Evolutionary conservation across 768 basidiomycete species (phyloP), one percentile per base, ranked within the genome.

Genomic region (Phlebiopsis flavidoalba): DNA sequence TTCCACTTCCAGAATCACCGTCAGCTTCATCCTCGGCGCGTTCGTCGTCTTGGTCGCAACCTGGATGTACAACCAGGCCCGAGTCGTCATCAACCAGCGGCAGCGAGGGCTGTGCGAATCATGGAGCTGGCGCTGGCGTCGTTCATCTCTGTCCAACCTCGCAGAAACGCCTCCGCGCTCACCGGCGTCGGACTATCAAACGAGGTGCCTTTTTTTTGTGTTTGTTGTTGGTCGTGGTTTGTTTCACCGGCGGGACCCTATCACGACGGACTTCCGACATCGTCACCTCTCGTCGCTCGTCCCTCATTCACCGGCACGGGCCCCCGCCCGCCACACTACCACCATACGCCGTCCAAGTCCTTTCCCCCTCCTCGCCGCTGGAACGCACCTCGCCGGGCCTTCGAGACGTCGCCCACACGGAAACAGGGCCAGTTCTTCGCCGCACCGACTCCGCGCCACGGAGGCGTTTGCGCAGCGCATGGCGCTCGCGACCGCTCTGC

Each of bases 21-120:
- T 85, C 11, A 83, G 87, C 1, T 98, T 99, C 74, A 69, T 97
- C 64, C 79, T 95, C 35, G 96, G 96, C 14, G 85, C 93, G 1
- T 79, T 85, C 1, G 89, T 91, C 31, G 97, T 98, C 19, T 81
- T 98, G 24, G 80, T 80, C 21, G 89, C 95, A 14, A 99, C 96
- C 5, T 95, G 89, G 83, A 86, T 96, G 81, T 99, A 98, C 80
- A 98, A 98, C 74, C 87, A 89, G n/a, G 66, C 88, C 88, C n/a
- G 35, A 55, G 37, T 53, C 58, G 56, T 65, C 77, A 22, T 49
- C 69, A 63, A 50, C 61, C 22, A 49, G n/a, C 17, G 51, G 60
- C 31, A 53, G 60, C 31, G 45, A 55, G 11, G 24, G 24, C 12
- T 10, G 7, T 5, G 2, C 61, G 10, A 43, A 61, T 71, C 56